Conservation (phyloP, 345 rosid genomes). For the Moricandia arvensis region DNA sequence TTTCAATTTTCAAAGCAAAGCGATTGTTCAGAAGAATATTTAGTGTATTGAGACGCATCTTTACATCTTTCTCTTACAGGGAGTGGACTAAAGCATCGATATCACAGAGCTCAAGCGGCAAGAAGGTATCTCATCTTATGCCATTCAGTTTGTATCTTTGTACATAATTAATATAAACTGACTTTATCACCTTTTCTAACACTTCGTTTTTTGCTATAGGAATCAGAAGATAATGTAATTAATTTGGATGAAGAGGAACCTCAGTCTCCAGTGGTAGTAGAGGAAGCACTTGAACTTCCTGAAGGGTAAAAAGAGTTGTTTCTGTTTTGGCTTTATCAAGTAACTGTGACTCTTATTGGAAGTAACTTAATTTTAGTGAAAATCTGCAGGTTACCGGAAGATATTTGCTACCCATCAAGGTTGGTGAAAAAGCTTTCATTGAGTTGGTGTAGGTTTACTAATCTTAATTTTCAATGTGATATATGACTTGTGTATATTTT, state of each 20-base stretch:
- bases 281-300: conserved; percentile 43
- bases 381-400: conserved; percentile 53
- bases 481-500: not conserved
- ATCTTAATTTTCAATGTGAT: not conserved
- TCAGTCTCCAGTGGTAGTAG: conserved; percentile 33
- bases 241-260: conserved; percentile 74
- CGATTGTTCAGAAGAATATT: not conserved
- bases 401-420: conserved; percentile 77
- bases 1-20: not conserved
- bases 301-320: conserved; percentile 48
- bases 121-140: conserved; percentile 43
- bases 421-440: conserved; percentile 18
- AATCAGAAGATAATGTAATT: conserved; percentile 56
- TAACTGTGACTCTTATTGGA: conserved; percentile 4
- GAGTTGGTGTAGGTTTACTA: conserved; percentile 10
- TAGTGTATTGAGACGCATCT: conserved; percentile 3
- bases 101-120: conserved; percentile 39
- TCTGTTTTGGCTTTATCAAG: conserved; percentile 10
- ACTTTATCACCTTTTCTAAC: not conserved
- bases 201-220: not conserved
- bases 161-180: not conserved
- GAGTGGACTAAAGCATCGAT: conserved; percentile 34
- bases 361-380: conserved; percentile 27
- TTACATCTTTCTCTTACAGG: conserved; percentile 33
- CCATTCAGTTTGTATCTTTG: not conserved